Conservation (phyloP, 2,329 filamentous ascomycete species). For the Epichloe brachyelytri region DNA sequence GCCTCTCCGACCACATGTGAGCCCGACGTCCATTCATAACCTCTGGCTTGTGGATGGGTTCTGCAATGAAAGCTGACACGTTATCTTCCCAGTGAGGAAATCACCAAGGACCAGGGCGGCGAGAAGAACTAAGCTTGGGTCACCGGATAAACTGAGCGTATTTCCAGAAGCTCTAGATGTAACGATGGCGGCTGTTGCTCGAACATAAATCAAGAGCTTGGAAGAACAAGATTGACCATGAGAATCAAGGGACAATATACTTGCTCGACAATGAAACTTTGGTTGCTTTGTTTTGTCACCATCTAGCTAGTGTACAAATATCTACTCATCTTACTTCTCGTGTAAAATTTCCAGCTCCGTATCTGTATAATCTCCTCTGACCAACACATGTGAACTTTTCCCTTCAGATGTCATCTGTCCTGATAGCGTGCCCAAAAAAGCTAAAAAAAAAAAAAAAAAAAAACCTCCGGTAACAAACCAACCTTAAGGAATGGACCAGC, state of each 20-base stretch:
- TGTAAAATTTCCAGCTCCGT: conserved; percentile 7
- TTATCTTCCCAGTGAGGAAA: conserved; percentile 50
- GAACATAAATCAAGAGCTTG: background rate
- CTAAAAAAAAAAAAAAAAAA: background rate
- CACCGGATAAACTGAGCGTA: background rate
- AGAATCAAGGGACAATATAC: conserved; percentile 6
- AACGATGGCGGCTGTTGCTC: background rate
- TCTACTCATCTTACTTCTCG: conserved; percentile 12
- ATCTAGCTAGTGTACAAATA: conserved; percentile 28
- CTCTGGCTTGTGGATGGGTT: background rate
- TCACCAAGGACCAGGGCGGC: conserved; percentile 60
- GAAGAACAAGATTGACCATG: background rate
- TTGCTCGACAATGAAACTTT: conserved; percentile 11
- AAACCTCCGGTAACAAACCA: conserved; percentile 4
- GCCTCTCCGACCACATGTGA: conserved; percentile 72
- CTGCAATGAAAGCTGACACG: conserved; percentile 1
- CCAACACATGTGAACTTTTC: conserved; percentile 5
- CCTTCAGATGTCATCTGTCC: conserved; percentile 1
- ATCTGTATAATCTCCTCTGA: conserved; percentile 2
- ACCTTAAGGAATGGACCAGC: background rate
- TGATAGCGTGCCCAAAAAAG: background rate
- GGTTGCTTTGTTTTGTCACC: conserved; percentile 11
- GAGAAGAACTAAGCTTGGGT: conserved; percentile 41
- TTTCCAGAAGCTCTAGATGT: background rate
- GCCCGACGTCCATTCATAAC: conserved; percentile 28